phyloP scores from a whole-genome alignment of 441 rosid genomes.

The Adansonia grandidieri region DNA sequence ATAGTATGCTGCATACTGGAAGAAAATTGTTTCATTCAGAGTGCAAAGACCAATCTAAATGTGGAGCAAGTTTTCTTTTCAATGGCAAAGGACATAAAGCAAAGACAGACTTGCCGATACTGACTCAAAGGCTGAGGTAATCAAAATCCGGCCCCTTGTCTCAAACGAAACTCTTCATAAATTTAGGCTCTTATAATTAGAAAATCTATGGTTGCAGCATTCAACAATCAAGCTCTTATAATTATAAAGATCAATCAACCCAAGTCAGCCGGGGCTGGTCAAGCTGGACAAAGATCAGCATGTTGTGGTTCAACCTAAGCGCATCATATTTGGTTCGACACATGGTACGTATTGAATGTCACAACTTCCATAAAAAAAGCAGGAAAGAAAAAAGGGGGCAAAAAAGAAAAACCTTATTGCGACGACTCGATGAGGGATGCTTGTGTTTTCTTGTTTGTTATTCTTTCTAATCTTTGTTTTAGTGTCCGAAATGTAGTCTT shows the following conservation, averaged over 20 bases:
- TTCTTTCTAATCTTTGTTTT: slow-evolving; percentile 44
- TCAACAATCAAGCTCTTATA: slow-evolving; percentile 40
- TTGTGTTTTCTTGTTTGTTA: slow-evolving; percentile 38
- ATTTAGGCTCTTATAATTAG: not conserved
- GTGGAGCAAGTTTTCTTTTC: slow-evolving; percentile 87
- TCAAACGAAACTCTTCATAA: not conserved
- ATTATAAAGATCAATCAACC: slow-evolving; percentile 42
- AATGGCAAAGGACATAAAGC: slow-evolving; percentile 77
- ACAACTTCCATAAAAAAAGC: not conserved
- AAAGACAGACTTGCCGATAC: slow-evolving; percentile 73
- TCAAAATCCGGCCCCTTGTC: slow-evolving; percentile 18
- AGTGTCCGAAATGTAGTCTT: slow-evolving; percentile 45
- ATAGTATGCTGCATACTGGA: not conserved
- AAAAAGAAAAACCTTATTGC: slow-evolving; percentile 28
- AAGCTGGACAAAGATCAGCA: slow-evolving; percentile 51
- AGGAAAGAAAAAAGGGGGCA: not conserved
- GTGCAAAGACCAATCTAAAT: slow-evolving; percentile 76
- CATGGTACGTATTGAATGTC: not conserved
- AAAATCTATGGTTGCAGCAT: slow-evolving; percentile 40
- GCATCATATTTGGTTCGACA: not conserved
- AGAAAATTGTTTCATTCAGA: slow-evolving; percentile 44
- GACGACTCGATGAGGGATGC: slow-evolving; percentile 30
- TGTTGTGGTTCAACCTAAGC: slow-evolving; percentile 53
- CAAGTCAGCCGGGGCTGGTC: slow-evolving; percentile 42
- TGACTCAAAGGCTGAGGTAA: slow-evolving; percentile 68